Evolutionary conservation across 129 eudicot species (phyloP).

Genomic region (Flaveria robusta): DNA sequence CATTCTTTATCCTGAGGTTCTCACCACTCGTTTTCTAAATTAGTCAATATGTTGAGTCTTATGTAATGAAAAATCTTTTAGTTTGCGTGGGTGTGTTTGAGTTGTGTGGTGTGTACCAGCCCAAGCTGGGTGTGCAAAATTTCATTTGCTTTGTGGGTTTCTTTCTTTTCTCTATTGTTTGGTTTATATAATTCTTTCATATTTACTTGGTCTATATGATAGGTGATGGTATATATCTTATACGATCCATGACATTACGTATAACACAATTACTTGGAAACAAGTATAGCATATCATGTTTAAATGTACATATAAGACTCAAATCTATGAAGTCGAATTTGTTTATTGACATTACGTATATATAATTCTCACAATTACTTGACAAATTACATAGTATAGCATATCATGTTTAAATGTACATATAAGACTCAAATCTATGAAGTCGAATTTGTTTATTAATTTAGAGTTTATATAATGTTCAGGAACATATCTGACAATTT

Average conservation of each 20-base stretch:
- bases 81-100: slow-evolving; percentile 9
- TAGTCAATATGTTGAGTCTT: slow-evolving; percentile 24
- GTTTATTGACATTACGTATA: background rate
- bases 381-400: too few relatives aligned
- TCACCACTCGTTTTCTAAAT: slow-evolving; percentile 7
- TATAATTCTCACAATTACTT: background rate
- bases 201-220: background rate
- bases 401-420: too few relatives aligned
- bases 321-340: too few relatives aligned
- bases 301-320: too few relatives aligned
- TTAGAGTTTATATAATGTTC: too few relatives aligned
- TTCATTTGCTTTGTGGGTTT: slow-evolving; percentile 7
- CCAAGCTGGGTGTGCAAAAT: slow-evolving; percentile 12
- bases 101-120: slow-evolving; percentile 13
- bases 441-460: too few relatives aligned
- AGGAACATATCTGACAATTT: too few relatives aligned
- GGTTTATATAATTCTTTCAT: background rate
- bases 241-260: background rate
- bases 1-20: slow-evolving; percentile 30
- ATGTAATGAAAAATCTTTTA: slow-evolving; percentile 18
- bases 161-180: slow-evolving; percentile 10
- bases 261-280: background rate
- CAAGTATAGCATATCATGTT: too few relatives aligned
- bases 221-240: background rate
- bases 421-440: too few relatives aligned